phyloP scores from a whole-genome alignment of 177 flowering plant genomes.

The Vitis hybrid region DNA sequence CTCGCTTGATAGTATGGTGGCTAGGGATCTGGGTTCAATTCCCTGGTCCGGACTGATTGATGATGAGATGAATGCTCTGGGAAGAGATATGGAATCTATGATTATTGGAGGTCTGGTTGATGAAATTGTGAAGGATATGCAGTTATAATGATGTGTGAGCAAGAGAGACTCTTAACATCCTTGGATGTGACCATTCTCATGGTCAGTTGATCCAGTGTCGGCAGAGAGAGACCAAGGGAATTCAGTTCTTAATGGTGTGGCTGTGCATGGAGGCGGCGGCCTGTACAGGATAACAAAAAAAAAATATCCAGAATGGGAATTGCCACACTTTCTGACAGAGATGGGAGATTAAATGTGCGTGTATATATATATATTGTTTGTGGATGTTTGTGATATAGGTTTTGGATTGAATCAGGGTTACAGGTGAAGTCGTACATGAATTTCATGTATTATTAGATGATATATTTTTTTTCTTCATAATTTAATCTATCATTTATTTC shows the following conservation, averaged over 20 bases:
- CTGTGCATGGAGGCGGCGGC: background rate
- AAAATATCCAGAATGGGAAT: background rate
- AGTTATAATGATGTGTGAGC: background rate
- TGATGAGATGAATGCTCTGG: conserved; percentile 44
- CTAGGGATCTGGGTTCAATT: conserved; percentile 40
- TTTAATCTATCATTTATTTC: background rate
- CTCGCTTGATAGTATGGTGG: conserved; percentile 53
- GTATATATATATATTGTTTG: conserved; percentile 3
- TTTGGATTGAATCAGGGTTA: conserved; percentile 4
- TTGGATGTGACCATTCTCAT: background rate
- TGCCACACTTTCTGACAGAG: conserved; percentile 6
- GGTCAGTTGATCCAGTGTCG: background rate
- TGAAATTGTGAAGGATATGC: conserved; percentile 55
- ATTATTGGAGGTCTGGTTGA: conserved; percentile 61
- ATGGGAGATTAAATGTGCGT: background rate
- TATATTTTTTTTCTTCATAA: background rate
- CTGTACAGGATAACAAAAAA: no score
- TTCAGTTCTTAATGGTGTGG: background rate
- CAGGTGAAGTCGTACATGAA: background rate
- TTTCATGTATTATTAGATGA: conserved; percentile 3
- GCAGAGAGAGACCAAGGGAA: background rate
- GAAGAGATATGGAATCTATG: conserved; percentile 52
- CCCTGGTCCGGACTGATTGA: conserved; percentile 48
- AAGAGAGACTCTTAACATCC: no score
- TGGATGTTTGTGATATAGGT: conserved; percentile 6